Base-by-base conservation (phyloP, 371 early-diverging fungal species). In the Capillidium heterosporum region DNA sequence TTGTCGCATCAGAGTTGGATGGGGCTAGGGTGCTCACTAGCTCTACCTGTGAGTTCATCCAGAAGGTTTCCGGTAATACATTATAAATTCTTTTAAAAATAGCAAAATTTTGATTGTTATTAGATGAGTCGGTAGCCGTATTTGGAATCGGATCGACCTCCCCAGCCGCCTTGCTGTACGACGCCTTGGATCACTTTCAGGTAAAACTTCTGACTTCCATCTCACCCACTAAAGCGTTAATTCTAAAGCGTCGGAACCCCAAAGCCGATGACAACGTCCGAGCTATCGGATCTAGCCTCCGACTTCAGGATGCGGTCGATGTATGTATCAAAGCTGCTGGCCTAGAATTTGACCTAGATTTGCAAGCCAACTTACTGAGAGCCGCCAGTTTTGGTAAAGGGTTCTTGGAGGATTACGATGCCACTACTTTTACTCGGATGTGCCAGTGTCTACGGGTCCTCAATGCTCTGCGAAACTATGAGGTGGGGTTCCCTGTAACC, bases 351-450 rank as follows among this genome's bases (percentile, higher is more conserved):
- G 70, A 78, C 2, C 70, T 80, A 11, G 62, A 74, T 51, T 73
- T 75, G 31, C 98, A 95, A 65, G 81, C 84, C 28, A 54, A 71
- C 3, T 68, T 95, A 35, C 63, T 97, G 29, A 82, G 82, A 73
- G 93, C 98, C 0, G 95, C 96, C 0, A 89, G 92, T 0, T 89
- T 94, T 71, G 98, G 98, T 31, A 94, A 94, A 67, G 76, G 83
- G 49, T 97, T 92, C 57, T 57, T 95, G 56, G 83, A 87, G 19
- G 69, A 76, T 11, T 91, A 88, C 60, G 82, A 87, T 58, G 78
- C 89, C 0, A 82, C 85, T 57, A 75, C 74, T 27, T 89, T 95
- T 68, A 91, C 91, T 15, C 79, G 84, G 42, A 85, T 86, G 84
- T 89, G 91, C 56, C 81, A 81, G 56, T 67, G 71, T 5, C 65